A percentile compares a stretch with the other conserved stretches of the same genome.
phyloP scores from a whole-genome alignment of 108 stramenopile genomes.

The Nitzschia palea region DNA sequence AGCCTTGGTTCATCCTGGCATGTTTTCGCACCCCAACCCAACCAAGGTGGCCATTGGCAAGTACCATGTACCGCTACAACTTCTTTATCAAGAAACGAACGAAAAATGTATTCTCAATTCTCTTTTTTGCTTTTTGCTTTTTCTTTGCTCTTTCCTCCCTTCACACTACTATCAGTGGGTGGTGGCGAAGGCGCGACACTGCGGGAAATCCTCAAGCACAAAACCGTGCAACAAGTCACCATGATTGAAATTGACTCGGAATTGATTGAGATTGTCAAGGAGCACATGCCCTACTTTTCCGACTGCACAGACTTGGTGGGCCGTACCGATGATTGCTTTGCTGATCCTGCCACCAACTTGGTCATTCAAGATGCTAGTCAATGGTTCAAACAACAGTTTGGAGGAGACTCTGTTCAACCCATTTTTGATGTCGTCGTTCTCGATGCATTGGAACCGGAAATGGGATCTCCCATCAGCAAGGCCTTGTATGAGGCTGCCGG shows the following conservation, averaged over 20 bases:
- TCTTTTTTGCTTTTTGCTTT: too few species aligned
- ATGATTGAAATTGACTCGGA: slow-evolving; percentile 87
- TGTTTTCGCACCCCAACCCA: slow-evolving; percentile 86
- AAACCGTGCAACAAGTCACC: slow-evolving; percentile 71
- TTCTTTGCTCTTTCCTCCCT: slow-evolving; percentile 55
- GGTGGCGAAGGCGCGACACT: slow-evolving; percentile 90
- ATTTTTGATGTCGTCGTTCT: slow-evolving; percentile 33
- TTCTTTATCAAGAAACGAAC: too few species aligned
- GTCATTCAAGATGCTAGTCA: slow-evolving; percentile 49
- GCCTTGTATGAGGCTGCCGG: slow-evolving; percentile 1
- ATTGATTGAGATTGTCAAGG: slow-evolving; percentile 64
- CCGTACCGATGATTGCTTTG: slow-evolving; percentile 65
- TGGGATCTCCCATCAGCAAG: slow-evolving; percentile 15
- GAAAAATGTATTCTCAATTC: too few species aligned
- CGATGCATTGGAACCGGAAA: slow-evolving; percentile 54
- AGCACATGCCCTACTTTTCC: slow-evolving; percentile 63
- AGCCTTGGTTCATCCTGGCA: slow-evolving; percentile 90
- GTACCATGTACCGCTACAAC: too few species aligned
- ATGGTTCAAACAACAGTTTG: slow-evolving; percentile 42
- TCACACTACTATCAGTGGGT: slow-evolving; percentile 50
- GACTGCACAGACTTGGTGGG: slow-evolving; percentile 73
- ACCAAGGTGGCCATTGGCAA: slow-evolving; percentile 52
- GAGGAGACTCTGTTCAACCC: background rate
- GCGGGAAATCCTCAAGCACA: slow-evolving; percentile 85
- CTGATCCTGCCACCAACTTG: slow-evolving; percentile 48